Evolutionary conservation across 495 filamentous ascomycete genomes (phyloP), one percentile per base, ranked within the genome.

Genomic region (Barbatosphaeria neglecta): DNA sequence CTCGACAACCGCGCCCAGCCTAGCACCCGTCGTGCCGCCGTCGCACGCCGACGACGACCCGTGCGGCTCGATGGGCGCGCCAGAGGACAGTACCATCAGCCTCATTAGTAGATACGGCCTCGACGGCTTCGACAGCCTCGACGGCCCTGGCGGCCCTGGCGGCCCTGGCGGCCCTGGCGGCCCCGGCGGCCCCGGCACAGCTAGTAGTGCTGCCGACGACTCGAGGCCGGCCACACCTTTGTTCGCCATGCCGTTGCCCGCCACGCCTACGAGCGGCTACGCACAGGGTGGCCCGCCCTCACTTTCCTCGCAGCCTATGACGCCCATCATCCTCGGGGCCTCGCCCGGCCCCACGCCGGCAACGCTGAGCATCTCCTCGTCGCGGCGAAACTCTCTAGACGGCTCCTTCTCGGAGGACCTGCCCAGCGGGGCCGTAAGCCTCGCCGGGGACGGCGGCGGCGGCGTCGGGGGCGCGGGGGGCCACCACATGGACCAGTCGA

Each of bases 371-470:
- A 64, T 59, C 27, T 60, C 70, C 17, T 80, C 74, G 6, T 79
- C 81, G 16, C 66, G 77, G 56, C 70, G 65, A 60, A 76, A 69
- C 46, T 77, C 74, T 5, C 59, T 74, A 41, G 56, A 61, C 9
- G 69, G 64, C 9, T 77, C 70, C 13, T 52, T 68, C 17, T 66
- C 69, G 15, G 77, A 80, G 40, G 77, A 80, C 47, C 54, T 60
- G 2, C 57, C 62, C 18, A 78, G 70, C 54, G 72, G 74, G 48
- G 67, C 68, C 10, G 58, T 75, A 56, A 54, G 41, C 24, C 11
- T 47, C 41, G 51, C 24, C 15, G 51, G 43, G 27, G 51, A 50
- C 23, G 57, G 19, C 28, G 50, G 49, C 2, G 51, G 55, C n/a
- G 70, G 65, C 15, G 73, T 19, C 28, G 50, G 49, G 1, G 51